Percentiles rank a stretch among this genome's conserved stretches.
Conservation (phyloP, 2,329 filamentous ascomycete genomes). For the Colletotrichum sp. region DNA sequence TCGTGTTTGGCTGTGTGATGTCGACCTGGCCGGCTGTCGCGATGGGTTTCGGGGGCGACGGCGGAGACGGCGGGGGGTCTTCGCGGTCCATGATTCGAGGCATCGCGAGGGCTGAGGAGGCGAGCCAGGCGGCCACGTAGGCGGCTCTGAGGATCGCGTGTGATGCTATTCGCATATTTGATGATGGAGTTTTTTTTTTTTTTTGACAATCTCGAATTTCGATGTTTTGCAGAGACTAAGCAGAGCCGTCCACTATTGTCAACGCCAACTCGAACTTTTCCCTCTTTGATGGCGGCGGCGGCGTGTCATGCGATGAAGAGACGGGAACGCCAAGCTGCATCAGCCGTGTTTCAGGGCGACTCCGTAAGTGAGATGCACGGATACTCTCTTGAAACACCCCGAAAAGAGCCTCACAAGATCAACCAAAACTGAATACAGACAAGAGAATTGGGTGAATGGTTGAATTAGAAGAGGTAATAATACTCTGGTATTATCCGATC, state of each 20-base stretch:
- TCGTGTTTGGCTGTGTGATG: not conserved
- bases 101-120: not conserved
- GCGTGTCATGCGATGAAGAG: not conserved
- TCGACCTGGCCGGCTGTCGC: slow-evolving; percentile 10
- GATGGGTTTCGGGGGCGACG: not conserved
- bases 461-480: not conserved
- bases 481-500: not conserved
- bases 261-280: not conserved
- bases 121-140: not conserved
- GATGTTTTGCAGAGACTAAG: not conserved
- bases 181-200: not conserved
- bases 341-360: slow-evolving; percentile 8
- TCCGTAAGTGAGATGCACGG: not conserved
- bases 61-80: not conserved
- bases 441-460: not conserved
- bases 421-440: accelerated
- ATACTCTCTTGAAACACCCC: not conserved
- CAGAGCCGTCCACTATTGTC: not conserved
- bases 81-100: slow-evolving; percentile 8
- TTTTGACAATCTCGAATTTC: not conserved
- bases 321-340: slow-evolving; percentile 8
- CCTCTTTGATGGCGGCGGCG: not conserved
- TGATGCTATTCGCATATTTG: slow-evolving; percentile 11
- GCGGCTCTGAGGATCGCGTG: not conserved
- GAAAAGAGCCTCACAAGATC: not conserved